Evolutionary conservation across 1,284 basidiomycete genomes (phyloP), one percentile per base, ranked within the genome.

Genomic region (Ustilago tritici): DNA sequence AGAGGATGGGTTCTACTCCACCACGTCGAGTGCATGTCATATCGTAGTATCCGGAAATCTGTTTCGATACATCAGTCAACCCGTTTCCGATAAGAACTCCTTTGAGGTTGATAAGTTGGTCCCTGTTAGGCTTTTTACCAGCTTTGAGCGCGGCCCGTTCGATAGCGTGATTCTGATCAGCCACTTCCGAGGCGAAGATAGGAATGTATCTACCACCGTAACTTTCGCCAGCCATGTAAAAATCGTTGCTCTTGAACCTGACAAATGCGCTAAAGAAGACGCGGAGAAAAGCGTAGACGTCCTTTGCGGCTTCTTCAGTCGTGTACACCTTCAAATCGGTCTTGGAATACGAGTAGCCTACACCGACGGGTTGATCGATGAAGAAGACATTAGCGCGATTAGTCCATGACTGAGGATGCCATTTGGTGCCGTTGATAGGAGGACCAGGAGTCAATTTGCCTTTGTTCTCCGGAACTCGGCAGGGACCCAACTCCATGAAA

Each of bases 71-170:
- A 61, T 89, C 88, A 0, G 89, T 89, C 41, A 89, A 82, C 8
- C 89, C 89, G 71, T 87, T 88, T 89, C 94, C 93, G 59, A 95
- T 93, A 88, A 95, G 90, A 40, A 93, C 88, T 17, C 92, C 92
- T 56, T 90, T 89, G 7, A 95, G 88, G 83, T 95, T 95, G 80
- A 95, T 90, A 14, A 84, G 46, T 53, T 80, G 56, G 12, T 73
- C 67, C 50, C 46, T 57, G 0, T 92, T 91, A 3, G 65, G 52
- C 7, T 90, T 89, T 77, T 91, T 84, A 2, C 91, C 92, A 0
- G 88, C 89, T 12, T 89, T 85, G 38, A 63, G 41, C 7, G 82
- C 82, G 32, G 70, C 71, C 14, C 92, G 88, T 34, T 86, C 83
- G 7, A 89, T 87, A 7, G 57, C 69, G 46, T 69, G 60, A 84